Percentiles rank a stretch among this genome's conserved stretches.
Evolutionary conservation across 2,329 filamentous ascomycete species (phyloP).

Genomic region (Fusarium torulosum): DNA sequence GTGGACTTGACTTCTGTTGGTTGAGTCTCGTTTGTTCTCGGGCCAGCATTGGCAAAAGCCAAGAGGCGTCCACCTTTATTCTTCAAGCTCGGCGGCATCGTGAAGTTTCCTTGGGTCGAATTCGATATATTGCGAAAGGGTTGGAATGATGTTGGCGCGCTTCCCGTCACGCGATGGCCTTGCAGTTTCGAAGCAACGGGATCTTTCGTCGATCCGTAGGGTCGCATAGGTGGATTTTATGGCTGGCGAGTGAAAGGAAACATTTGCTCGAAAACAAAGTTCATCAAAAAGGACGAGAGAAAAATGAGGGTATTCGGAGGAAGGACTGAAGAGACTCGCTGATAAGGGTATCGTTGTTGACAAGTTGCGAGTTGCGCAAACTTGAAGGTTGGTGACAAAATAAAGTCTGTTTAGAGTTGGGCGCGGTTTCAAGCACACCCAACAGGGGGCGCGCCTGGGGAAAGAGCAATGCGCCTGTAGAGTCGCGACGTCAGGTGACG

Average conservation of each 20-base stretch:
- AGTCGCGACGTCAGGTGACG: slow-evolving; percentile 50
- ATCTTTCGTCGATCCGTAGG: slow-evolving; percentile 24
- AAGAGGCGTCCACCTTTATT: slow-evolving; percentile 50
- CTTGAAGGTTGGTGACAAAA: slow-evolving; percentile 15
- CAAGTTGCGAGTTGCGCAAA: slow-evolving; percentile 12
- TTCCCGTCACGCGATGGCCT: slow-evolving; percentile 15
- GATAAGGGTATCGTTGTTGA: not conserved
- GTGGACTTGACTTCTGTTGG: slow-evolving; percentile 34
- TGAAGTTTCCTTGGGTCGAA: slow-evolving; percentile 9
- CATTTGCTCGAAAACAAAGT: slow-evolving; percentile 18
- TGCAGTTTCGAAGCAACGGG: slow-evolving; percentile 21
- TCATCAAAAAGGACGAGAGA: slow-evolving; percentile 5
- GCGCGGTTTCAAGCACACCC: slow-evolving; percentile 13
- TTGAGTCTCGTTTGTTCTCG: slow-evolving; percentile 37
- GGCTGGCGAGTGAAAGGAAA: slow-evolving; percentile 15
- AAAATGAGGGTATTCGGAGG: not conserved
- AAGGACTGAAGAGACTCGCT: not conserved
- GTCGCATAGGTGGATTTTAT: slow-evolving; percentile 30
- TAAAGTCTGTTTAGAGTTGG: slow-evolving; percentile 19
- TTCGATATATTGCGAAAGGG: not conserved
- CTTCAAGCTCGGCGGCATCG: slow-evolving; percentile 51
- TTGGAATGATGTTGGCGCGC: slow-evolving; percentile 11
- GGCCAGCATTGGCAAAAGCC: slow-evolving; percentile 49
- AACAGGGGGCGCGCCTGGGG: slow-evolving; percentile 22
- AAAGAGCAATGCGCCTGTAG: slow-evolving; percentile 31